Evolutionary conservation across 306 rosid species (phyloP).

Genomic region (Inga laurina): DNA sequence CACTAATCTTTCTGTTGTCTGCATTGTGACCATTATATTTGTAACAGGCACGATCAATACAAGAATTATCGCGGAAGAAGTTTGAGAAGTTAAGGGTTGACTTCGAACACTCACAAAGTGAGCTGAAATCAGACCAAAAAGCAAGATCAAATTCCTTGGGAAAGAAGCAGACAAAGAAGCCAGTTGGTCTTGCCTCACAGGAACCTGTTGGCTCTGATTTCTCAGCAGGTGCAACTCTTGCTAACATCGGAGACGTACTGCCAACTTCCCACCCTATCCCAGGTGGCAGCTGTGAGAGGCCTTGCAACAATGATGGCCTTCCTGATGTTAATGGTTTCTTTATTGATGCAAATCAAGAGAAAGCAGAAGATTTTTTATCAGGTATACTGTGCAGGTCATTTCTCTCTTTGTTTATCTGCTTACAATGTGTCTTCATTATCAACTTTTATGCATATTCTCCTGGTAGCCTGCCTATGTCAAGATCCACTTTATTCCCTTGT

Average conservation of each 20-base stretch:
- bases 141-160: constrained; percentile 58
- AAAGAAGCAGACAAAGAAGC: constrained; percentile 74
- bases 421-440: constrained; percentile 2
- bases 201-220: constrained; percentile 93
- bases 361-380: constrained; percentile 71
- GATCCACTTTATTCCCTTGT: constrained; percentile 28
- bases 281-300: constrained; percentile 65
- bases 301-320: constrained; percentile 64
- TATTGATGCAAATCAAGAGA: constrained; percentile 73
- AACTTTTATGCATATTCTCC: constrained; percentile 3
- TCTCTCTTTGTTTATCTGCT: constrained; percentile 18
- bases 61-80: constrained; percentile 85
- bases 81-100: constrained; percentile 77
- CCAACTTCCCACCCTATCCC: constrained; percentile 57
- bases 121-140: constrained; percentile 73
- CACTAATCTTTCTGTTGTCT: constrained; percentile 22
- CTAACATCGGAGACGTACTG: constrained; percentile 64
- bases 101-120: constrained; percentile 61
- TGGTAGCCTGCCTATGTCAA: constrained; percentile 15
- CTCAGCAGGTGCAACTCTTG: constrained; percentile 92
- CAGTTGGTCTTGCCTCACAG: constrained; percentile 64
- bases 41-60: constrained; percentile 85
- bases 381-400: constrained; percentile 47
- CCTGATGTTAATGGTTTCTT: constrained; percentile 67
- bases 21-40: constrained; percentile 30